These are phyloP conservation scores for Picochlorum sp. DNA, from an alignment of 139 green algal genomes.

Conservation along the genomic window DNA sequence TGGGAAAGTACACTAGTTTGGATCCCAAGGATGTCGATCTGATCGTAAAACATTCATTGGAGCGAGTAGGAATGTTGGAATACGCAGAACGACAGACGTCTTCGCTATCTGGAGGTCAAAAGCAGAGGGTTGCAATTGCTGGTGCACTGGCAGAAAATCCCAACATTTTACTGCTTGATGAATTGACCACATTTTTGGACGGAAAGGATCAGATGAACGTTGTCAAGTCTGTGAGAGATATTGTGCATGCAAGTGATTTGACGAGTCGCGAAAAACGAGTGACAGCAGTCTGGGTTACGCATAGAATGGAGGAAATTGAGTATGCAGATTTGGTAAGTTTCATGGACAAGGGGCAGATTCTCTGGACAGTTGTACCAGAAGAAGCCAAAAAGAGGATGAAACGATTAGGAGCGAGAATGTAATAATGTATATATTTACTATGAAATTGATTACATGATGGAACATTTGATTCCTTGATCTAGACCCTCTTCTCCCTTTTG, in stretches of 20 bases:
- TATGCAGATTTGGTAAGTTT: conserved; percentile 72
- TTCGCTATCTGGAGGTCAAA: conserved; percentile 92
- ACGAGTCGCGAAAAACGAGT: conserved; percentile 27
- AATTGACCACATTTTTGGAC: conserved; percentile 98
- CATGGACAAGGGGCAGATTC: conserved; percentile 72
- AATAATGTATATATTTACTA: not conserved
- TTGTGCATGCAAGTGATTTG: conserved; percentile 29
- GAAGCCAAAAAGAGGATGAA: conserved; percentile 41
- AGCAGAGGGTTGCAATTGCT: conserved; percentile 94
- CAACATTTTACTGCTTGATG: conserved; percentile 89
- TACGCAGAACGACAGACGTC: conserved; percentile 56
- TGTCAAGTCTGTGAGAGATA: conserved; percentile 53
- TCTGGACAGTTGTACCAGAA: conserved; percentile 46
- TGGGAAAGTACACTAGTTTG: conserved; percentile 63
- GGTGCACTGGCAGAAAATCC: conserved; percentile 45
- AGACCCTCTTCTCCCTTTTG: not conserved
- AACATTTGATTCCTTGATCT: not conserved
- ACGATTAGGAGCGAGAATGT: conserved; percentile 29
- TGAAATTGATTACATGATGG: not conserved
- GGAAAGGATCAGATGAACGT: conserved; percentile 75
- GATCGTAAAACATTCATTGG: conserved; percentile 54
- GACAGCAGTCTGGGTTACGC: conserved; percentile 92
- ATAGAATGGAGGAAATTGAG: conserved; percentile 90
- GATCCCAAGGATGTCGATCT: conserved; percentile 31
- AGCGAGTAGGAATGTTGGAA: conserved; percentile 66